Evolutionary conservation across 1,139 yeast genomes (phyloP).

Genomic region (Hansenula lynferdii): DNA sequence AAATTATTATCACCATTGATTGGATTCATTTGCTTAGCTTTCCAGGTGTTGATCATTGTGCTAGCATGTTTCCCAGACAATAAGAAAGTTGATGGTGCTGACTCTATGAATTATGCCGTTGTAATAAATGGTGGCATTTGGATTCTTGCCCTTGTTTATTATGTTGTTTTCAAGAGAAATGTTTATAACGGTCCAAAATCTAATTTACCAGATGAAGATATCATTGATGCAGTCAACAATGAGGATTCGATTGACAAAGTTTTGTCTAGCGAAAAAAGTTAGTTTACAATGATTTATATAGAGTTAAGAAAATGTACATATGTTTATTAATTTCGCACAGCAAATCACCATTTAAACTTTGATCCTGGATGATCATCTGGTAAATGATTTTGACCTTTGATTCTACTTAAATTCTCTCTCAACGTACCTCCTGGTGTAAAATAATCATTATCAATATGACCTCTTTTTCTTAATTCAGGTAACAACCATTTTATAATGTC

Average conservation of each 20-base stretch:
- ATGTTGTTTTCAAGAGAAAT: conserved; percentile 40
- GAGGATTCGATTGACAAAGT: conserved; percentile 23
- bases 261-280: conserved; percentile 23
- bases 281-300: too few relatives aligned
- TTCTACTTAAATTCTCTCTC: neutral
- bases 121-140: conserved; percentile 46
- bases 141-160: conserved; percentile 39
- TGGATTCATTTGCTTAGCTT: conserved; percentile 31
- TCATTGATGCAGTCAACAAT: conserved; percentile 20
- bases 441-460: conserved; percentile 26
- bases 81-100: conserved; percentile 26
- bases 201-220: conserved; percentile 21
- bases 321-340: too few relatives aligned
- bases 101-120: conserved; percentile 52
- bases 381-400: neutral
- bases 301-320: too few relatives aligned
- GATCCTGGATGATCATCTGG: neutral
- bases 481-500: conserved; percentile 26
- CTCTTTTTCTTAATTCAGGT: conserved; percentile 28
- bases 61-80: conserved; percentile 44
- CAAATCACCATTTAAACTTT: neutral
- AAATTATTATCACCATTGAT: conserved; percentile 35
- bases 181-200: conserved; percentile 43
- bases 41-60: conserved; percentile 33
- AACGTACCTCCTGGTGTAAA: conserved; percentile 16